These are phyloP conservation scores for Phytopythium ostracodes DNA, from an alignment of 352 stramenopile species.

Conservation along the genomic window DNA sequence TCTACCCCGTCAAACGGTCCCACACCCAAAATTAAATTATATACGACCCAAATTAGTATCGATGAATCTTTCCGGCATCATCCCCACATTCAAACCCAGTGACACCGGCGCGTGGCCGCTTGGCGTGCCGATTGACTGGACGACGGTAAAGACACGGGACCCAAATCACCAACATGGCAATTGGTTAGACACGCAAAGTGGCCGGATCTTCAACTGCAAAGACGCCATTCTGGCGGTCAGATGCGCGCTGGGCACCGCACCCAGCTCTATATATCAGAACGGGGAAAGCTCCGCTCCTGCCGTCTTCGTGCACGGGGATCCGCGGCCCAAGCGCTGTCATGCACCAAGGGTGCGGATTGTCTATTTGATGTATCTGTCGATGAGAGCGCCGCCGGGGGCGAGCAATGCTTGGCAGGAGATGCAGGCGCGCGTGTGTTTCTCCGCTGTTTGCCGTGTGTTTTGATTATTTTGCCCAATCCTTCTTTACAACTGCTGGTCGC, in stretches of 20 bases:
- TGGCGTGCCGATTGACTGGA: background rate
- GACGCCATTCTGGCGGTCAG: too few species aligned
- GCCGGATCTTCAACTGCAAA: too few species aligned
- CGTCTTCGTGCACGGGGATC: too few species aligned
- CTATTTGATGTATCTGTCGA: too few species aligned
- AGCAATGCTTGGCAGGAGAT: too few species aligned
- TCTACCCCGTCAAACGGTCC: background rate
- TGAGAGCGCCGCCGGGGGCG: too few species aligned
- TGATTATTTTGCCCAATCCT: slow-evolving; percentile 9
- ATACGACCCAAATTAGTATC: background rate
- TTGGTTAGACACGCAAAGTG: background rate
- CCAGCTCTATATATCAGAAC: too few species aligned
- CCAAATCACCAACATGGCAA: background rate
- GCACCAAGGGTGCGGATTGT: too few species aligned
- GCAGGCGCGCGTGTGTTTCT: too few species aligned
- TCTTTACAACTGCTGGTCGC: slow-evolving; percentile 13
- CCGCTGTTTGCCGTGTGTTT: slow-evolving; percentile 5
- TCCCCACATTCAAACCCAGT: background rate
- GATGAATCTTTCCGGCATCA: background rate
- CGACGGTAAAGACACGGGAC: background rate
- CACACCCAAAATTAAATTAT: background rate
- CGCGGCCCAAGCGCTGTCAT: too few species aligned
- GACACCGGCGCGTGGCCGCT: background rate
- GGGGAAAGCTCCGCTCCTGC: too few species aligned
- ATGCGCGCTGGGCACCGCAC: too few species aligned